These are phyloP conservation scores for Cicer cuneatum DNA, from an alignment of 306 rosid genomes.

Conservation along the genomic window DNA sequence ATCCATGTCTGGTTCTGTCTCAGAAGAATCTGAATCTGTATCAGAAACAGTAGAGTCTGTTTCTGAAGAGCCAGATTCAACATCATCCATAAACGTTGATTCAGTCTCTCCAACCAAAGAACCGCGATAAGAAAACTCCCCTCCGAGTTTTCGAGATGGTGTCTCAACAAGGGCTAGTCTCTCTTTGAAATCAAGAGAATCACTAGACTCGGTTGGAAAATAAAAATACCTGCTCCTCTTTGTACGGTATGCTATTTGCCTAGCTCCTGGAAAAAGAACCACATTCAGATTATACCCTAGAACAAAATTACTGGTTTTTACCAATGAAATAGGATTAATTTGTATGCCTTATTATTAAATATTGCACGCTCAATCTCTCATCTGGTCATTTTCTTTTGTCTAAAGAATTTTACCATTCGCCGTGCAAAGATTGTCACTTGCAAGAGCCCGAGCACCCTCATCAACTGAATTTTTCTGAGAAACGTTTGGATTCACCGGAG, in stretches of 20 bases:
- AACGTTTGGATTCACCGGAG: slow-evolving; percentile 56
- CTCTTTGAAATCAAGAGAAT: slow-evolving; percentile 70
- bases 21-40: slow-evolving; percentile 75
- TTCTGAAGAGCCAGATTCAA: slow-evolving; percentile 68
- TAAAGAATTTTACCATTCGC: slow-evolving; percentile 56
- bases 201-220: slow-evolving; percentile 67
- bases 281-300: slow-evolving; percentile 50
- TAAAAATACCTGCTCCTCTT: slow-evolving; percentile 70
- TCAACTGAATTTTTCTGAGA: slow-evolving; percentile 53
- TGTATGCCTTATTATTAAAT: slow-evolving; percentile 44
- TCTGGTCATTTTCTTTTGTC: slow-evolving; percentile 48
- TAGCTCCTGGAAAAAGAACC: slow-evolving; percentile 64
- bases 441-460: slow-evolving; percentile 48
- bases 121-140: slow-evolving; percentile 49
- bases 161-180: slow-evolving; percentile 55
- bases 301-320: slow-evolving; percentile 45
- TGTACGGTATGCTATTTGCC: slow-evolving; percentile 56
- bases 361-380: slow-evolving; percentile 53
- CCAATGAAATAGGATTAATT: slow-evolving; percentile 36
- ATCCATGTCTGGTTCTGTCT: slow-evolving; percentile 73
- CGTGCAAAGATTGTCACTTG: slow-evolving; percentile 44
- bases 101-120: slow-evolving; percentile 63
- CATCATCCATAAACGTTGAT: slow-evolving; percentile 67
- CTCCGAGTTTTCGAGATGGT: slow-evolving; percentile 57
- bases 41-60: slow-evolving; percentile 61